Evolutionary conservation across 192 early-diverging fungal genomes (phyloP).

Genomic region (Neocallimastix lanati): DNA sequence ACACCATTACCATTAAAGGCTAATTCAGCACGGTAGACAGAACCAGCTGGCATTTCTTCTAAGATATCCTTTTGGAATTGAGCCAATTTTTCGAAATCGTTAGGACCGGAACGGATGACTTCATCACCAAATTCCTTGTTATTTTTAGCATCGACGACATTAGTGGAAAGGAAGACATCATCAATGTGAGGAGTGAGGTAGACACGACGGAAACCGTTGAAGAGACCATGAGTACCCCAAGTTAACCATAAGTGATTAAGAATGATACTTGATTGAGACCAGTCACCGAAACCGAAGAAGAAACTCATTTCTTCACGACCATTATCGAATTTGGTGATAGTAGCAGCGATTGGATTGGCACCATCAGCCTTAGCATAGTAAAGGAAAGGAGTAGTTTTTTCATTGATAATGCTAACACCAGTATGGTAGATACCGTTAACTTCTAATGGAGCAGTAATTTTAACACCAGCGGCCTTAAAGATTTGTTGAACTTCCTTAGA

Average conservation of each 20-base stretch:
- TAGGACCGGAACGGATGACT: slow-evolving; percentile 6
- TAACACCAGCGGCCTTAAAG: no score
- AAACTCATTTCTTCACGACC: slow-evolving; percentile 22
- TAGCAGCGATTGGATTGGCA: slow-evolving; percentile 14
- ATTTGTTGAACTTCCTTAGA: no score
- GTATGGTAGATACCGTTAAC: no score
- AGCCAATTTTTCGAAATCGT: slow-evolving; percentile 11
- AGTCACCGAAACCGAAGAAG: slow-evolving; percentile 18
- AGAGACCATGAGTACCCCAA: slow-evolving; percentile 22
- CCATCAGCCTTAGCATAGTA: no score
- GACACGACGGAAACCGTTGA: no score
- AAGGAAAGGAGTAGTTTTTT: no score
- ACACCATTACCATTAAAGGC: slow-evolving; percentile 22
- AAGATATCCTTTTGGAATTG: slow-evolving; percentile 17
- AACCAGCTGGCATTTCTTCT: slow-evolving; percentile 14
- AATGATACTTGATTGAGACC: slow-evolving; percentile 10
- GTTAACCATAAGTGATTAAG: slow-evolving; percentile 16
- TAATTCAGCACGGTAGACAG: slow-evolving; percentile 10
- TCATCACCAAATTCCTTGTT: slow-evolving; percentile 1
- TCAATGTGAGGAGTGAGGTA: no score
- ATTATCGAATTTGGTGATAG: slow-evolving; percentile 6
- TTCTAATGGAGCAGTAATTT: no score
- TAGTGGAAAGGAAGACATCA: no score
- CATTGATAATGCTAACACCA: no score
- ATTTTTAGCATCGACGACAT: no score